Percentiles rank a stretch among this genome's conserved stretches.
Evolutionary conservation across 1,139 yeast genomes (phyloP).

Genomic region (Debaryomyces udenii): DNA sequence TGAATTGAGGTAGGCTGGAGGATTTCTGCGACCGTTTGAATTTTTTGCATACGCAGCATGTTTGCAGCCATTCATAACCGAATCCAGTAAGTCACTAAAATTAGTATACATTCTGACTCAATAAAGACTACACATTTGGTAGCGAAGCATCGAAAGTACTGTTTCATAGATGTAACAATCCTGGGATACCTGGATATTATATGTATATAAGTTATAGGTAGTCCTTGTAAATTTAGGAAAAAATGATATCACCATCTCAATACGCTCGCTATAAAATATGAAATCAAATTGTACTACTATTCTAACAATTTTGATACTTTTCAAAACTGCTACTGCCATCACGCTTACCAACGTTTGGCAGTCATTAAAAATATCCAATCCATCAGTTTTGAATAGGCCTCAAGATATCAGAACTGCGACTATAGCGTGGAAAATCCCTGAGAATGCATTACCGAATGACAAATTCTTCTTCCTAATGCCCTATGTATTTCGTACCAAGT

Average conservation of each 20-base stretch:
- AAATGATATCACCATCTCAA: no score
- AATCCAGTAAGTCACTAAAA: conserved; percentile 1
- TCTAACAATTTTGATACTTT: conserved; percentile 1
- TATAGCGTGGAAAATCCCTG: conserved; percentile 18
- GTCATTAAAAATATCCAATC: conserved; percentile 12
- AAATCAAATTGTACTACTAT: conserved; percentile 1
- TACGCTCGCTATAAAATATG: conserved; percentile 4
- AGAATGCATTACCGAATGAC: conserved; percentile 16
- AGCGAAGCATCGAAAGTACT: background rate
- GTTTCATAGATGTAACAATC: background rate
- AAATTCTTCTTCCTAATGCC: conserved; percentile 20
- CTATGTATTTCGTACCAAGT: conserved; percentile 22
- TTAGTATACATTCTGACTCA: background rate
- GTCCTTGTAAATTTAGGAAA: conserved; percentile 1
- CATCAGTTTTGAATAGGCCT: conserved; percentile 15
- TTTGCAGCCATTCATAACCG: conserved; percentile 8
- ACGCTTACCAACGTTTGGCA: conserved; percentile 12
- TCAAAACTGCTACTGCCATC: conserved; percentile 7
- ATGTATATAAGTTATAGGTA: conserved; percentile 6
- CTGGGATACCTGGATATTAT: background rate
- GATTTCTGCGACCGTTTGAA: no score
- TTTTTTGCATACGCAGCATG: no score
- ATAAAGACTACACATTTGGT: background rate
- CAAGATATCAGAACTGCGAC: conserved; percentile 24
- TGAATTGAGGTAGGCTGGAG: no score